Percentiles rank a stretch among this genome's conserved stretches.
Conservation (phyloP, 2,329 filamentous ascomycete species). For the Clarireedia homoeocarpa region DNA sequence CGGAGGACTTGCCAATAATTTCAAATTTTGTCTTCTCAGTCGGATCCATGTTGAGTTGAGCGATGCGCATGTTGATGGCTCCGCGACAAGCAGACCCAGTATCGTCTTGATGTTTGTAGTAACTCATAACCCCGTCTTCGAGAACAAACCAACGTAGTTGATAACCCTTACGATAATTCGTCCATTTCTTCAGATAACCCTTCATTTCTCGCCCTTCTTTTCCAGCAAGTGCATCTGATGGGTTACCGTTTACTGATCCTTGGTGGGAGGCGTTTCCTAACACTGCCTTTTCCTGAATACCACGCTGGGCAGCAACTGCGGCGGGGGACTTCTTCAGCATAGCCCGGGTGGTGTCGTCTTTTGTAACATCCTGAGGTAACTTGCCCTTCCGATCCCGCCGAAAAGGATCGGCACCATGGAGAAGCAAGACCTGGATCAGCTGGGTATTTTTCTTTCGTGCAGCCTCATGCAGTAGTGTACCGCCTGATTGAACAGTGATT, state of each 20-base stretch:
- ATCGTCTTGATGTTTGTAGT: conserved; percentile 99
- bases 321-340: conserved; percentile 93
- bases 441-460: conserved; percentile 79
- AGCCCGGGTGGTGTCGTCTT: conserved; percentile 79
- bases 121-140: conserved; percentile 93
- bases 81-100: conserved; percentile 92
- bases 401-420: conserved; percentile 95
- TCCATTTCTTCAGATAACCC: conserved; percentile 98
- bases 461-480: conserved; percentile 87
- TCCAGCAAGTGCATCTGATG: conserved; percentile 57
- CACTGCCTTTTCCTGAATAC: conserved; percentile 95
- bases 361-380: conserved; percentile 90
- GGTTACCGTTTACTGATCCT: conserved; percentile 43
- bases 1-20: conserved; percentile 94
- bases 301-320: conserved; percentile 85
- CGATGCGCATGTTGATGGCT: conserved; percentile 98
- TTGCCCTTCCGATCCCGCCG: conserved; percentile 91
- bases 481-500: conserved; percentile 70
- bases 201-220: conserved; percentile 96
- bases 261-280: conserved; percentile 60
- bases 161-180: conserved; percentile 95
- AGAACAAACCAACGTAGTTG: conserved; percentile 97
- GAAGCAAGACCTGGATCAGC: conserved; percentile 80
- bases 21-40: conserved; percentile 98
- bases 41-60: conserved; percentile 87